Conservation (phyloP, 306 rosid genomes). For the Rosa persica region DNA sequence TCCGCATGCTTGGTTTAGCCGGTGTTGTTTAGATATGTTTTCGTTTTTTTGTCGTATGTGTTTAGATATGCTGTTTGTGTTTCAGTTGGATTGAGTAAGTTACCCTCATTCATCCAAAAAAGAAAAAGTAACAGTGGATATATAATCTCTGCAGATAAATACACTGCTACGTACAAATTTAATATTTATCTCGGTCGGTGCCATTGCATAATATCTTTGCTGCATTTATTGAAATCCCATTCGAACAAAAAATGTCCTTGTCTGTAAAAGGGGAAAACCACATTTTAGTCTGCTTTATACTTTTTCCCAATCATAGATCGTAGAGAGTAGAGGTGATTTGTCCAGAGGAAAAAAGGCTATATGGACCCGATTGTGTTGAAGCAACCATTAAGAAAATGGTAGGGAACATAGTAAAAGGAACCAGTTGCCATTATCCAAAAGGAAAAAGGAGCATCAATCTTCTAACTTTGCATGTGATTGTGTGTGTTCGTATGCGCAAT, state of each 20-base stretch:
- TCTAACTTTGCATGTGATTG: background rate
- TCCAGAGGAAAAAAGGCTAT: background rate
- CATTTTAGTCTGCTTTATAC: background rate
- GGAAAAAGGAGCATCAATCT: background rate
- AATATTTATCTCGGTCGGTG: conserved; percentile 6
- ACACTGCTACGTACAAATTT: background rate
- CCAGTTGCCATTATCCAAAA: conserved; percentile 3
- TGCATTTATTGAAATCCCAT: background rate
- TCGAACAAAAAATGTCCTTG: conserved; percentile 1
- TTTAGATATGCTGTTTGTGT: background rate
- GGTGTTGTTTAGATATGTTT: background rate
- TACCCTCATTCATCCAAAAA: background rate
- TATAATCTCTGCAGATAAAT: background rate
- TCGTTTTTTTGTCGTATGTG: background rate
- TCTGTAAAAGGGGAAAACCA: background rate
- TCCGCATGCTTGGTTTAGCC: background rate
- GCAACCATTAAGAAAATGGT: background rate
- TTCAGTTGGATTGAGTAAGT: background rate
- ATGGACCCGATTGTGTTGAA: conserved; percentile 2
- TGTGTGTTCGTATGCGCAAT: background rate
- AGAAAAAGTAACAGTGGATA: background rate
- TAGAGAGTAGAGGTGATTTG: background rate
- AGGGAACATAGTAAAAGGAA: conserved; percentile 3
- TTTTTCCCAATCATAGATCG: background rate
- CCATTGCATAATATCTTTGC: background rate